Base-by-base conservation (phyloP, 2,329 filamentous ascomycete genomes). In the Amesomyces nigricolor region DNA sequence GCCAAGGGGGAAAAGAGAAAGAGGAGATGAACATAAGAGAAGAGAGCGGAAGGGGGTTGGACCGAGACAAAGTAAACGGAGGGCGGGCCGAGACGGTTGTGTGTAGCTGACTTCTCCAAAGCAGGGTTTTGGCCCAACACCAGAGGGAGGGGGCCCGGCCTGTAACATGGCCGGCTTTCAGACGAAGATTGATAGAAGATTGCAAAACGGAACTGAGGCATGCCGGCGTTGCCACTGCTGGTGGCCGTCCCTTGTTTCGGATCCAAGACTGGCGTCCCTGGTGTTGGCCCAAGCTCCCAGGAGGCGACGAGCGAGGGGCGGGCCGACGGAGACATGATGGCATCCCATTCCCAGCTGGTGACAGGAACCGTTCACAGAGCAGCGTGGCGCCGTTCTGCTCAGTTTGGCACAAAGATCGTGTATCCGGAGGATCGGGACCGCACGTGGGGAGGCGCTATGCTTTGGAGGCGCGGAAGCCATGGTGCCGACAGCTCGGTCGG, bases 141-240 rank as follows among this genome's bases (percentile, higher is more conserved):
- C 51, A 62, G 57, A 62, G 54, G 54, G 54, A 48, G 53, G 48
- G 48, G 44, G 60, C 59, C 47, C 59, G 59, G 60, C 56, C 54
- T 63, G 63, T 61, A 58, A 62, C 63, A 63, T 47, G 35, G 37
- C 32, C 51, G 53, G 42, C 46, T 49, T 53, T 54, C 53, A 53
- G 58, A 57, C 50, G 59, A 57, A 48, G n/a, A 53, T 35, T 35
- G 32, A 35, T 53, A 26, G 47, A 54, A 48, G 45, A 11, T 30
- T 46, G 35, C 47, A 44, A 64, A 61, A 63, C 61, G 61, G 62
- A 55, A 51, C 32, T 50, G 58, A 56, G 54, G 61, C 49, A 47
- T 61, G 62, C 60, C 60, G 57, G 53, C 47, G 45, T 32, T 40
- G 30, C 54, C 52, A 57, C 29, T 40, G 30, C 54, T 51, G 56